Percentiles rank a stretch among this genome's conserved stretches.
Evolutionary conservation across 805 yeast genomes (phyloP).

Genomic region (Sporopachydermia lactativora): DNA sequence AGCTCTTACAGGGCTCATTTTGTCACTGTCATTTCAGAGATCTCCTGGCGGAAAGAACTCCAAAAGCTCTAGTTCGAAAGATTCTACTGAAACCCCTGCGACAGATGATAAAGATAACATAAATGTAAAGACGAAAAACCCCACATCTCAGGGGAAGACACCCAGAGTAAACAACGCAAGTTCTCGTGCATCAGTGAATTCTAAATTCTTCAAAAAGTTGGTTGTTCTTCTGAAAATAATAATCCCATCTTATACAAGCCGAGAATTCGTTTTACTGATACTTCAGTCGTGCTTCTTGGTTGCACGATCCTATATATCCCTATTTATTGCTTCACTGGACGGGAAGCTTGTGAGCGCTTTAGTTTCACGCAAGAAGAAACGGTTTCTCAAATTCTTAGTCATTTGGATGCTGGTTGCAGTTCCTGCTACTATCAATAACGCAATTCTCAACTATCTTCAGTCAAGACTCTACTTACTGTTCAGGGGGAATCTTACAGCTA

Average conservation of each 20-base stretch:
- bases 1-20: background rate
- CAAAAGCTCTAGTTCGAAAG: slow-evolving; percentile 2
- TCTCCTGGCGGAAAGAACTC: slow-evolving; percentile 4
- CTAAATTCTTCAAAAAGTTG: slow-evolving; percentile 15
- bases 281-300: slow-evolving; percentile 48
- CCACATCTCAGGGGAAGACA: too few relatives aligned
- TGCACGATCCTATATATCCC: slow-evolving; percentile 55
- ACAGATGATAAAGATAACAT: too few relatives aligned
- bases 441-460: slow-evolving; percentile 25
- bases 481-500: slow-evolving; percentile 48
- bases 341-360: slow-evolving; percentile 75
- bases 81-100: too few relatives aligned
- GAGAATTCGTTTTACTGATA: slow-evolving; percentile 23
- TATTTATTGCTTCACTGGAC: slow-evolving; percentile 76
- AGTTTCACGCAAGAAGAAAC: slow-evolving; percentile 52
- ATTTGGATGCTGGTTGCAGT: slow-evolving; percentile 77
- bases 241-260: slow-evolving; percentile 16
- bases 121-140: too few relatives aligned
- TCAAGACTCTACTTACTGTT: slow-evolving; percentile 26
- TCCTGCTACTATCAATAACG: slow-evolving; percentile 75
- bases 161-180: slow-evolving; percentile 5
- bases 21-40: background rate
- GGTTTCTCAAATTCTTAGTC: slow-evolving; percentile 46
- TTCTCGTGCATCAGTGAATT: slow-evolving; percentile 18
- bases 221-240: slow-evolving; percentile 17